Evolutionary conservation across 2,329 filamentous ascomycete species (phyloP).

Genomic region (Ophiostoma quercus): DNA sequence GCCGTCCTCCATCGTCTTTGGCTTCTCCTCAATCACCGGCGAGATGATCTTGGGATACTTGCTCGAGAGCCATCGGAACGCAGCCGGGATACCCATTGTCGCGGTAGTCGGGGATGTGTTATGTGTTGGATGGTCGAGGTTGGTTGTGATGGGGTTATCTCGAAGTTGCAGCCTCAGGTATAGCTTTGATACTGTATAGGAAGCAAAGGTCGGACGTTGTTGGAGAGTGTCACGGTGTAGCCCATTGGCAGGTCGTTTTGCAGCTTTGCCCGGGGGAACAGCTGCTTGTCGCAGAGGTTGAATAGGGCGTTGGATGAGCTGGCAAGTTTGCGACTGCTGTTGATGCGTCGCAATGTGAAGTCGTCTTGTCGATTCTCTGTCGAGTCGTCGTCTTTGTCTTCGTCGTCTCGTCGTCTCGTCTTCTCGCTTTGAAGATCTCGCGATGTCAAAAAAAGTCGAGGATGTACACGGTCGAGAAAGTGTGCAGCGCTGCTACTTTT

Average conservation of each 20-base stretch:
- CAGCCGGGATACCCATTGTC: constrained; percentile 86
- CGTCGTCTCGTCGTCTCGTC: too few relatives aligned
- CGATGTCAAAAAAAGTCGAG: not conserved
- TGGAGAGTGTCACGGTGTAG: not conserved
- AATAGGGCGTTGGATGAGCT: not conserved
- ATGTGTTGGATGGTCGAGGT: not conserved
- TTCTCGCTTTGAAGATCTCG: not conserved
- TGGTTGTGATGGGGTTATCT: not conserved
- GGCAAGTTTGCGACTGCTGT: not conserved
- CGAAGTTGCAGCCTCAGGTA: not conserved
- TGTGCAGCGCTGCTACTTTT: not conserved
- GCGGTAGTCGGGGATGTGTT: not conserved
- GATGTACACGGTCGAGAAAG: not conserved
- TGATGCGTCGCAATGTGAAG: not conserved
- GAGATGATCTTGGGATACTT: constrained; percentile 98
- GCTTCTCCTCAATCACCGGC: constrained; percentile 78
- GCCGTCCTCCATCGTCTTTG: constrained; percentile 74
- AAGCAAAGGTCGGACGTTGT: not conserved
- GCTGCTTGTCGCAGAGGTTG: not conserved
- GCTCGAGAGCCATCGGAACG: constrained; percentile 93
- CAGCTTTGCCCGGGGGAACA: constrained; percentile 1
- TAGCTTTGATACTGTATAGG: constrained; percentile 6
- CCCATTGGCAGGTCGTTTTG: constrained; percentile 18
- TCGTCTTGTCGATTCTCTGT: not conserved
- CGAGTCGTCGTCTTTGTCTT: not conserved